Base-by-base conservation (phyloP, 2,329 filamentous ascomycete genomes). In the Pochonia chlamydosporia region DNA sequence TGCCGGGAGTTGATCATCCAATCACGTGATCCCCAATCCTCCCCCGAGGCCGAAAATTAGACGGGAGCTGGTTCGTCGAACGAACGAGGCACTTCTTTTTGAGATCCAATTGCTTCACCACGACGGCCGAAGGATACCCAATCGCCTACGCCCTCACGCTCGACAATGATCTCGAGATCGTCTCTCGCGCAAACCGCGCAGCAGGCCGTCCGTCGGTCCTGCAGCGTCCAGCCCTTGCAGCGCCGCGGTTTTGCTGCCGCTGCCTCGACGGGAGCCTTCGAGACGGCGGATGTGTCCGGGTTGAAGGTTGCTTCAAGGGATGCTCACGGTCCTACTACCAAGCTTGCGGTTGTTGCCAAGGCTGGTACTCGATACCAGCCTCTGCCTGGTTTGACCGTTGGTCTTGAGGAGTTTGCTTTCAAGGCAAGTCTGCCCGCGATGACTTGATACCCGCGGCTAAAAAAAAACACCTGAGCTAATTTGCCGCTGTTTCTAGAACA, bases 341-440 rank as follows among this genome's bases (percentile, higher is more conserved):
- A 89, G 64, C 79, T 99, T 57, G 90, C 91, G 48, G 72, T 99
- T 56, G 89, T 99, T 66, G 83, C 91, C 58, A 96, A 95, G 78
- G 93, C 90, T 54, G 93, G 93, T 63, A 95, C 92, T 55, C 81
- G 93, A 70, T 97, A 92, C 72, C 85, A 99, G 76, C 81, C 88
- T 54, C 78, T 87, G 57, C 93, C 93, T 54, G 93, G 93, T 56
- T 79, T 96, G 69, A 86, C 92, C 55, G 86, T 91, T 64, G 92
- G 87, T 49, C 80, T 99, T 57, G 87, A 93, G 75, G 87, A 89
- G 69, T 99, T 95, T 75, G 92, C 95, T 56, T 99, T 96, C 83
- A 95, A 95, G 88, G 93, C 90, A 49, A 40, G 55, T 28, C 40
- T 28, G 24, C 20, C 26, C 21, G 30, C 25, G 46, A 56, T 52